Evolutionary conservation across 164 flowering plant genomes (phyloP).

Genomic region (Cinnamomum chago): DNA sequence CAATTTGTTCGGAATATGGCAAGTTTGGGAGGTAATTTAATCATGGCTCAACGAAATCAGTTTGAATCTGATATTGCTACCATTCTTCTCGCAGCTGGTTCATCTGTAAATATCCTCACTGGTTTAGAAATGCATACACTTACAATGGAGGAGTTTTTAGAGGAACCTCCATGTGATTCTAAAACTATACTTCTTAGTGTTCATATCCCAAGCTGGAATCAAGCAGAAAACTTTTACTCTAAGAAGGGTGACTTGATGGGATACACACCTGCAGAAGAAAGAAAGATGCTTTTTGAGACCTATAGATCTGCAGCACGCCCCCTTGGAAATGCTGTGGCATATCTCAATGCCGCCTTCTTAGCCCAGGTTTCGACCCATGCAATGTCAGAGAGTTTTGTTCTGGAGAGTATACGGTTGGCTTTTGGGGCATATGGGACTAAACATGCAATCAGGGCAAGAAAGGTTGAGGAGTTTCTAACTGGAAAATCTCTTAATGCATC

Average conservation of each 20-base stretch:
- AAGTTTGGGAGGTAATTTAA: slow-evolving; percentile 85
- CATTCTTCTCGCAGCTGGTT: slow-evolving; percentile 61
- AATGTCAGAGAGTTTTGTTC: slow-evolving; percentile 19
- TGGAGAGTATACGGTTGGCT: slow-evolving; percentile 53
- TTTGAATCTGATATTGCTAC: slow-evolving; percentile 95
- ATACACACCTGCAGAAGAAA: background rate
- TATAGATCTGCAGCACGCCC: slow-evolving; percentile 87
- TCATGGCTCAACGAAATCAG: slow-evolving; percentile 70
- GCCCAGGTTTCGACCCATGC: slow-evolving; percentile 41
- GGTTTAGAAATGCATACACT: slow-evolving; percentile 30
- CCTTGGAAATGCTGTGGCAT: slow-evolving; percentile 78
- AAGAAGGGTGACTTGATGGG: slow-evolving; percentile 13
- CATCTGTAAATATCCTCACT: slow-evolving; percentile 41
- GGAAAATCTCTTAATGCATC: slow-evolving; percentile 43
- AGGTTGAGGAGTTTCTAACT: slow-evolving; percentile 54
- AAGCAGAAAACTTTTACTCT: slow-evolving; percentile 9
- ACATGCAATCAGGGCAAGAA: slow-evolving; percentile 67
- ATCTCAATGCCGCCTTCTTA: slow-evolving; percentile 81
- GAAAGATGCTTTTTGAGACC: slow-evolving; percentile 47
- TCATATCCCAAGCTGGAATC: slow-evolving; percentile 46
- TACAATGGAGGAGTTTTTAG: slow-evolving; percentile 69
- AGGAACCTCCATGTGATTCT: slow-evolving; percentile 45
- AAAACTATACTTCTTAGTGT: slow-evolving; percentile 51
- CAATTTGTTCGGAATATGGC: slow-evolving; percentile 69
- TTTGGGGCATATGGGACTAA: slow-evolving; percentile 82